phyloP scores from a whole-genome alignment of 148 eudicot genomes.

The Rheum nobile region DNA sequence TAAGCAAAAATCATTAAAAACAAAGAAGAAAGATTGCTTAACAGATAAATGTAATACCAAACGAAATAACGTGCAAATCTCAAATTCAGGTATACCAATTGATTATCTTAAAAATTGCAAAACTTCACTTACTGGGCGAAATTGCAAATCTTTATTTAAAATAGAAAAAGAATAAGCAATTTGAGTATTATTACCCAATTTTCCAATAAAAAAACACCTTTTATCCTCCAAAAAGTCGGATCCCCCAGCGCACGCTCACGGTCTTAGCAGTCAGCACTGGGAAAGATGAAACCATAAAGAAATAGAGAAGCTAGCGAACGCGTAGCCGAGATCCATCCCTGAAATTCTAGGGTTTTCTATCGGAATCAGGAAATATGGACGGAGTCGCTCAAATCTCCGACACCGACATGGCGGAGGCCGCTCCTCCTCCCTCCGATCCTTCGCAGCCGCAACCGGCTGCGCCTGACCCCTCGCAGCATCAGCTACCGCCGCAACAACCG shows the following conservation, averaged over 20 bases:
- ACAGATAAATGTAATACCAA: too few relatives aligned
- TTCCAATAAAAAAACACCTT: background rate
- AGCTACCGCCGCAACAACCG: slow-evolving; percentile 17
- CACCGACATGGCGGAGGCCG: slow-evolving; percentile 65
- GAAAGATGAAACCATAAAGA: slow-evolving; percentile 1
- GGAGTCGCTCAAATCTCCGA: slow-evolving; percentile 44
- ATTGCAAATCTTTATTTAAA: too few relatives aligned
- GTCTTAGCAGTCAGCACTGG: background rate
- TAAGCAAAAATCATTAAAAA: too few relatives aligned
- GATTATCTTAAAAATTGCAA: background rate
- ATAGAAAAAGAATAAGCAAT: background rate
- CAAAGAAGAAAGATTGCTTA: too few relatives aligned
- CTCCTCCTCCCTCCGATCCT: slow-evolving; percentile 15
- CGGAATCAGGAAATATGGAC: slow-evolving; percentile 18
- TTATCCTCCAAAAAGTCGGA: slow-evolving; percentile 7
- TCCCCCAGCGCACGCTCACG: slow-evolving; percentile 7
- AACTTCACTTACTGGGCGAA: background rate
- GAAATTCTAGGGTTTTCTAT: slow-evolving; percentile 7
- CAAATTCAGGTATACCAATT: background rate
- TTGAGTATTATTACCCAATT: background rate
- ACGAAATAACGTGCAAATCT: too few relatives aligned
- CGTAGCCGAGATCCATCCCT: background rate
- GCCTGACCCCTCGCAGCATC: slow-evolving; percentile 18
- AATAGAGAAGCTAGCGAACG: background rate
- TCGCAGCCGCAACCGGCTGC: slow-evolving; percentile 13